Conservation (phyloP, 2,329 filamentous ascomycete species). For the Sporothrix variecibatus region DNA sequence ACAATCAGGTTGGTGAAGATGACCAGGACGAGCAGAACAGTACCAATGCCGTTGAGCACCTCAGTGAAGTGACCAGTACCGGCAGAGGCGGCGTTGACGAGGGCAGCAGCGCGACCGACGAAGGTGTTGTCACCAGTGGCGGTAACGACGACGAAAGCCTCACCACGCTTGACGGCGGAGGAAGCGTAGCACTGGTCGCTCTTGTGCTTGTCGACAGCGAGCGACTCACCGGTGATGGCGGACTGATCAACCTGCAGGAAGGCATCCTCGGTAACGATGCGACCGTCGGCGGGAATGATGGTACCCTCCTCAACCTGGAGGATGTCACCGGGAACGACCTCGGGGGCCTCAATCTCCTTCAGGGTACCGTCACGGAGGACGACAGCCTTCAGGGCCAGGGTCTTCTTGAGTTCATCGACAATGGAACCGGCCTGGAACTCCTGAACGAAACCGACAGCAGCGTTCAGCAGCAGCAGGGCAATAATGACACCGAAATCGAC, state of each 20-base stretch:
- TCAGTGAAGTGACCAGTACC: conserved; percentile 87
- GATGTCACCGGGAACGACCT: conserved; percentile 88
- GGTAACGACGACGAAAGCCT: conserved; percentile 79
- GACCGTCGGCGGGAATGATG: conserved; percentile 86
- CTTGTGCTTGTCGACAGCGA: conserved; percentile 86
- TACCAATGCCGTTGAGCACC: conserved; percentile 85
- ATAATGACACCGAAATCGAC: conserved; percentile 93
- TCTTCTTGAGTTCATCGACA: conserved; percentile 86
- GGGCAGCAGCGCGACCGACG: conserved; percentile 82
- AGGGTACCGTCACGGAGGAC: conserved; percentile 80
- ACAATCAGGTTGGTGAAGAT: conserved; percentile 78
- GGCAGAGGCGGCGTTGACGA: conserved; percentile 74
- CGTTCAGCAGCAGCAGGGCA: conserved; percentile 76
- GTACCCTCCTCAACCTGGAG: conserved; percentile 89
- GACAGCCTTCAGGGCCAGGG: conserved; percentile 75
- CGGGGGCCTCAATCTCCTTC: conserved; percentile 76
- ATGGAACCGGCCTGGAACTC: conserved; percentile 89
- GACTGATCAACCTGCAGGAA: conserved; percentile 92
- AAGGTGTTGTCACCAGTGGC: conserved; percentile 88
- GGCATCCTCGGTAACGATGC: conserved; percentile 78
- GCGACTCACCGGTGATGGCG: conserved; percentile 86
- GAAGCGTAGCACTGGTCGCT: conserved; percentile 81
- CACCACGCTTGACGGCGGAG: conserved; percentile 86
- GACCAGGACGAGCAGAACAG: conserved; percentile 76
- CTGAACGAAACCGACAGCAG: conserved; percentile 81